phyloP scores from a whole-genome alignment of 306 rosid genomes.

The Sindora glabra region DNA sequence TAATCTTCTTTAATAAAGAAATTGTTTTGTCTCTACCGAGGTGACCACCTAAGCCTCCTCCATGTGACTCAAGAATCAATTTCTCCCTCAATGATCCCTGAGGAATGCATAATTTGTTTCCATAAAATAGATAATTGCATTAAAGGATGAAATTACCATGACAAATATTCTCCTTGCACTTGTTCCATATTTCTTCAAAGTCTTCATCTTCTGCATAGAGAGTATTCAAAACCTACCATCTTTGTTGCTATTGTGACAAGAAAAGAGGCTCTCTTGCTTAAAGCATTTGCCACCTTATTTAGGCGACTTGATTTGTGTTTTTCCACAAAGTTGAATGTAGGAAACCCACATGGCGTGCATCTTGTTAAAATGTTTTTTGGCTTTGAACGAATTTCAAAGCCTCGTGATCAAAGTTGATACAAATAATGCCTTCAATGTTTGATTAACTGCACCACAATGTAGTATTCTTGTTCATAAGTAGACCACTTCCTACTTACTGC shows the following conservation, averaged over 20 bases:
- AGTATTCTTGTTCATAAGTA: background rate
- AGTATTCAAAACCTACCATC: background rate
- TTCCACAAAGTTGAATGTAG: background rate
- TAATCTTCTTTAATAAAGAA: too few relatives aligned
- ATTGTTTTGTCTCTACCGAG: too few relatives aligned
- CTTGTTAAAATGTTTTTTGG: background rate
- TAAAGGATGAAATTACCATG: background rate
- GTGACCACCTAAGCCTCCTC: too few relatives aligned
- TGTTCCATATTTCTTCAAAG: background rate
- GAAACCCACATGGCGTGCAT: background rate
- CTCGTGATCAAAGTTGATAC: background rate
- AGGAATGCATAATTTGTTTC: background rate
- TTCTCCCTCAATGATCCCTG: too few relatives aligned
- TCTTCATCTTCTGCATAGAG: background rate
- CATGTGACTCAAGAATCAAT: too few relatives aligned
- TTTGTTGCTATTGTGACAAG: background rate
- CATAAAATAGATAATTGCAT: background rate
- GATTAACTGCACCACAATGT: background rate
- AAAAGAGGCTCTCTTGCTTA: background rate
- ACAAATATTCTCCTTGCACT: background rate
- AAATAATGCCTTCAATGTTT: background rate
- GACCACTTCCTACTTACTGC: background rate
- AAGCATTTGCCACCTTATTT: background rate
- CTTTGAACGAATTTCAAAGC: background rate
- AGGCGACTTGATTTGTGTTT: background rate